Evolutionary conservation across 140 eudicot species (phyloP).

Genomic region (Anethum foeniculum): DNA sequence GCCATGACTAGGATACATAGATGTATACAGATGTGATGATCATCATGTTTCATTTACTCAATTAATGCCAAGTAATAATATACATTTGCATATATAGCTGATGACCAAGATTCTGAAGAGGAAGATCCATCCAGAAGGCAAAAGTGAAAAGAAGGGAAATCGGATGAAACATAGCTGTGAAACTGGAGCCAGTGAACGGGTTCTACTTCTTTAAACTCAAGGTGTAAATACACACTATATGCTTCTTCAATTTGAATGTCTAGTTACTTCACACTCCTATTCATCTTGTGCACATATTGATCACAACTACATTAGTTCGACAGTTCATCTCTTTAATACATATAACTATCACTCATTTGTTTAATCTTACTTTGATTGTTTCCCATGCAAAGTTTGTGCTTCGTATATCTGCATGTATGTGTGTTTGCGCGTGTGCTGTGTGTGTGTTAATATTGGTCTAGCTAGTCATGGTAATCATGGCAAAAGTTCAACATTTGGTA

Average conservation of each 20-base stretch:
- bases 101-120: conserved; percentile 48
- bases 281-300: background rate
- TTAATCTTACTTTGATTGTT: background rate
- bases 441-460: background rate
- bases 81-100: conserved; percentile 22
- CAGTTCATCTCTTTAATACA: background rate
- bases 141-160: conserved; percentile 23
- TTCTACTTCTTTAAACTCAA: conserved; percentile 25
- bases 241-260: background rate
- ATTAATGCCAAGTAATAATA: background rate
- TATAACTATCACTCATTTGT: background rate
- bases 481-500: background rate
- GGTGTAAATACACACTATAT: conserved; percentile 10
- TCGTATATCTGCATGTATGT: background rate
- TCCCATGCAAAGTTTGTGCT: background rate
- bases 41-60: background rate
- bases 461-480: background rate
- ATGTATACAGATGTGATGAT: background rate
- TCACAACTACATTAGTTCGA: background rate
- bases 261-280: background rate
- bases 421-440: too few species aligned
- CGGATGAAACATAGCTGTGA: conserved; percentile 2
- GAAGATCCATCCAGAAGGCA: conserved; percentile 55
- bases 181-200: conserved; percentile 7
- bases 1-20: background rate